These are phyloP conservation scores for Cercospora citrullina DNA, from an alignment of 2,329 filamentous ascomycete species.

Conservation along the genomic window DNA sequence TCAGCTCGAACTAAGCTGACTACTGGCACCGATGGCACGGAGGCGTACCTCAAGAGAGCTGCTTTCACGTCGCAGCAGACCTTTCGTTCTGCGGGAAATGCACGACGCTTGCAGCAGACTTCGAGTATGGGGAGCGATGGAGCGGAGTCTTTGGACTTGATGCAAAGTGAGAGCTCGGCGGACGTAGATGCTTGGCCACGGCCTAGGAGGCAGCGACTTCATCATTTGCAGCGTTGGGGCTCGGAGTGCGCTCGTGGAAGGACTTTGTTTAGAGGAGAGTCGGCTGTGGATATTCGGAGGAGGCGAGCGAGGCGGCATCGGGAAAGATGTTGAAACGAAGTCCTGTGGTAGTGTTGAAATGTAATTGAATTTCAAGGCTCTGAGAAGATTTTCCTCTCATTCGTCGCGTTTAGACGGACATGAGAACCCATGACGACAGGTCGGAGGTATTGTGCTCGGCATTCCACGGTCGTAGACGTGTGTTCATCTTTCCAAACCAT, in stretches of 20 bases:
- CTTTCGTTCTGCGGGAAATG: background rate
- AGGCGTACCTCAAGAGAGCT: background rate
- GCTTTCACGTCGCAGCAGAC: background rate
- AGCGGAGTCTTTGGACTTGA: background rate
- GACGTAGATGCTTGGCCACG: background rate
- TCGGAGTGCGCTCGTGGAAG: constrained; percentile 15
- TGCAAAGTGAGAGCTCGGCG: background rate
- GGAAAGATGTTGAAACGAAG: background rate
- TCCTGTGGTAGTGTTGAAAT: constrained; percentile 18
- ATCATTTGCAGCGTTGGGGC: background rate
- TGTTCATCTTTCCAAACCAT: too few species aligned
- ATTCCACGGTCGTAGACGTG: too few species aligned
- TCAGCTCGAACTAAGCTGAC: background rate
- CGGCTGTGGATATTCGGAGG: constrained; percentile 5
- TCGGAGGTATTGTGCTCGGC: too few species aligned
- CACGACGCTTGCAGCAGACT: constrained; percentile 7
- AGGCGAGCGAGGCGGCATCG: constrained; percentile 2
- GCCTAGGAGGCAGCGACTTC: constrained; percentile 6
- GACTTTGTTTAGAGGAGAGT: constrained; percentile 10
- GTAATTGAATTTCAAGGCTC: too few species aligned
- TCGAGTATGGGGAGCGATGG: constrained; percentile 22
- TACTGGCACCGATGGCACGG: background rate
- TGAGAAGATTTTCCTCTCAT: too few species aligned
- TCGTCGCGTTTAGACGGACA: too few species aligned
- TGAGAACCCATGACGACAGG: too few species aligned